Base-by-base conservation (phyloP, 179 eudicot species). In the Vitellaria paradoxa region DNA sequence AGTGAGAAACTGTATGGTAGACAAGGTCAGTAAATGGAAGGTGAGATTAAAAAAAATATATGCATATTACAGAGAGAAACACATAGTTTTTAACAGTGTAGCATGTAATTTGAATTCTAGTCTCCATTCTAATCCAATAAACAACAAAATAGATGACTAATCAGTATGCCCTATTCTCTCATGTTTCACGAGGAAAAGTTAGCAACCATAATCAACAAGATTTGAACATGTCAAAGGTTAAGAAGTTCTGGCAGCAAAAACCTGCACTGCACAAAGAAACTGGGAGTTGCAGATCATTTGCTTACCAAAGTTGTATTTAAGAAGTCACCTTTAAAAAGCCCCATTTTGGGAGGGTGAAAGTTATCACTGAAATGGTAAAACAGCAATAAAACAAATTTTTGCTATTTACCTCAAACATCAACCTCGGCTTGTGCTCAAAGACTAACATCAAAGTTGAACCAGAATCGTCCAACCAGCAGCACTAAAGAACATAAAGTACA, bases 401-500 rank as follows among this genome's bases (percentile, higher is more conserved):
- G 21, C 57, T 14, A 9, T 66, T 65, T 65, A 65, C 78, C 72
- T 52, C 65, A 9, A 30, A 76, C 17, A 37, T 63, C 67, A 72
- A 45, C 68, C 23, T 65, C 15, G 21, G 46, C 78, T 64, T 37
- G 65, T 26, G 65, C 12, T 30, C 60, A 69, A 68, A 12, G 40
- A 26, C 23, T 7, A n/a, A 30, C 69, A 64, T 59, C 78, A 62
- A 74, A 61, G 50, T 7, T 55, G 81, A 80, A 61, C 63, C 65
- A 70, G 18, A 23, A 55, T 64, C 77, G 42, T 37, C 52, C 74
- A 67, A 67, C 30, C 77, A 61, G 71, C 70, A 69, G 64, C 65
- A 76, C 40, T 11, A 30, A 63, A 62, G 45, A 53, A 65, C 68
- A 52, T 49, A 42, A 52, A 21, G 73, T 52, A 70, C 59, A 52